Conservation (phyloP, 2,329 filamentous ascomycete genomes). For the Aspergillus neoniger region DNA sequence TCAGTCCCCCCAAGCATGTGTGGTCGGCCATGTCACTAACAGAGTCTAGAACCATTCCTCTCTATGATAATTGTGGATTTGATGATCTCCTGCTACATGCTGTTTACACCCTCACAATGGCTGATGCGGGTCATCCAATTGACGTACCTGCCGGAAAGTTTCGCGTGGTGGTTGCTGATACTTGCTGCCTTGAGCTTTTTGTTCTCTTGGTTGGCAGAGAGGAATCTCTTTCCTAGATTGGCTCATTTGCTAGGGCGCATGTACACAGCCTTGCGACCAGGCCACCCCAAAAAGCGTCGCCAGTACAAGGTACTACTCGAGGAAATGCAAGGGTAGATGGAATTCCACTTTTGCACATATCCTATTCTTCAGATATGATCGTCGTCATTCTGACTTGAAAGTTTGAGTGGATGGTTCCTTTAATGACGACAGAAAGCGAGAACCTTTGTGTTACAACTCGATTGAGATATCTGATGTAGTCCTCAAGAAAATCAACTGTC, state of each 20-base stretch:
- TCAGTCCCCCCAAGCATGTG: conserved; percentile 47
- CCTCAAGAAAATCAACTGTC: not conserved
- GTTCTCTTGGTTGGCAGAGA: conserved; percentile 71
- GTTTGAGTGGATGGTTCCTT: not conserved
- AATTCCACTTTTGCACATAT: not conserved
- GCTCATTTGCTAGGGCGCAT: conserved; percentile 66
- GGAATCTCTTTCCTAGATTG: conserved; percentile 67
- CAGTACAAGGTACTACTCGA: conserved; percentile 81
- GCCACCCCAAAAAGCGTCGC: conserved; percentile 74
- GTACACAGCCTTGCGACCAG: conserved; percentile 58
- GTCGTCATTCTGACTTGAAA: not conserved
- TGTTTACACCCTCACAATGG: conserved; percentile 71
- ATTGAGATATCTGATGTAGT: not conserved
- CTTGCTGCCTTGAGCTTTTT: conserved; percentile 71
- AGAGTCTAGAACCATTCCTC: conserved; percentile 72
- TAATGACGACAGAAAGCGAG: not conserved
- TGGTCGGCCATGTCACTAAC: conserved; percentile 4
- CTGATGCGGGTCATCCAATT: conserved; percentile 79
- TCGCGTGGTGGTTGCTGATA: conserved; percentile 70
- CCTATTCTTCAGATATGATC: not conserved
- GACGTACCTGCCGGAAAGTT: conserved; percentile 71
- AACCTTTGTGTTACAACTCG: not conserved
- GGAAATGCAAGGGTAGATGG: conserved; percentile 52
- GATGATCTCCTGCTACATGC: conserved; percentile 73
- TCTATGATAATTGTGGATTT: conserved; percentile 71